Evolutionary conservation across 179 eudicot genomes (phyloP), one percentile per base, ranked within the genome.

Genomic region (Spergularia azorica): DNA sequence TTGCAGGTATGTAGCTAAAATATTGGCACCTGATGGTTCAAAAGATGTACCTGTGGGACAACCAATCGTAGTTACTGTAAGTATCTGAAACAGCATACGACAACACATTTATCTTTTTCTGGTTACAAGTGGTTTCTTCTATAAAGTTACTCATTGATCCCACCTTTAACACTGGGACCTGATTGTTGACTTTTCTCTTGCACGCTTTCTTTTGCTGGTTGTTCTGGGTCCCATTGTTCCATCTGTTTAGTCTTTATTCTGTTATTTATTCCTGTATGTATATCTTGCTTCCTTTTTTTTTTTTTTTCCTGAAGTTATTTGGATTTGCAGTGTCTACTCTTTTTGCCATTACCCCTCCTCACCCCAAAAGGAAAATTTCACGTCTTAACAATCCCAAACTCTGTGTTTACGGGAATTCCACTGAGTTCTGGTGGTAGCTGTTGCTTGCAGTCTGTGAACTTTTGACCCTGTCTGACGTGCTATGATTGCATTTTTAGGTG

Each of bases 31-130:
- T 73, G 98, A 95, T 80, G 97, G 95, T 71, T 87, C 95, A 72
- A 95, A 89, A 74, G 97, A 93, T 70, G 83, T 95, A 55, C 84
- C 90, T 51, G 99, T 95, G 15, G 97, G 97, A 72, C 94, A 90
- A 80, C 92, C 95, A 63, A 91, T 95, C 74, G 97, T 93, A 66
- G 83, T 95, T 39, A 93, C 97, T 71, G 97, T 95, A 83, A 76
- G 97, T 86, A 70, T n/a, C 43, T 76, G 70, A 72, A 62, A 26
- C 32, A 26, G 32, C 32, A 60, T 41, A 54, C 52, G 54, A 32
- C 60, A 9, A 20, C 72, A 68, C 39, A 48, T 20, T 20, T 68
- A 6, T 50, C 39, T n/a, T 68, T 50, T n/a, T 20, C 58, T 68
- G 57, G 9, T 20, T 48, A 20, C 0, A 66, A 41, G 46, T 63